Percentiles rank a stretch among this genome's conserved stretches.
phyloP scores from a whole-genome alignment of 2,329 filamentous ascomycete genomes.

The Aureobasidium sp. region DNA sequence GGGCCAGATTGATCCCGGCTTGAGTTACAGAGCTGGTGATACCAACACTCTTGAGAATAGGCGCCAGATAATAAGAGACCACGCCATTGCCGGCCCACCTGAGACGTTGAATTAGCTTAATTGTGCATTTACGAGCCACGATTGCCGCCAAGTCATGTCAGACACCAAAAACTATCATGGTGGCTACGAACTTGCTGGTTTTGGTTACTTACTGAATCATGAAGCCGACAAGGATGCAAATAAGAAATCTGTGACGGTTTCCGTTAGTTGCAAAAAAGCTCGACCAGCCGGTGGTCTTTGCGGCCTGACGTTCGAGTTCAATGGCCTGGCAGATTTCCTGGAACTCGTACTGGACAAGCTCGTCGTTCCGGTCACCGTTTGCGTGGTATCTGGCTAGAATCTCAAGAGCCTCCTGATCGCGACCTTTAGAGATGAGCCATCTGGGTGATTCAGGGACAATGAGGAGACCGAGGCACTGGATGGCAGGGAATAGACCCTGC shows the following conservation, averaged over 20 bases:
- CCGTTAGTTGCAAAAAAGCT: conserved; percentile 27
- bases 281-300: conserved; percentile 38
- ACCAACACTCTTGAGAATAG: conserved; percentile 39
- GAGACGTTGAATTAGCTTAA: no score
- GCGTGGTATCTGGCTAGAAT: conserved; percentile 49
- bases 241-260: conserved; percentile 44
- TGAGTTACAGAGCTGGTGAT: conserved; percentile 39
- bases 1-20: conserved; percentile 41
- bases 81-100: conserved; percentile 43
- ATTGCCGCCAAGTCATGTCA: no score
- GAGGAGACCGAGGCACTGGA: conserved; percentile 28
- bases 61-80: conserved; percentile 31
- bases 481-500: conserved; percentile 28
- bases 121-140: no score
- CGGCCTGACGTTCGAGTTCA: conserved; percentile 59
- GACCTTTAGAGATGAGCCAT: conserved; percentile 29
- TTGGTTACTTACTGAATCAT: no score
- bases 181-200: no score
- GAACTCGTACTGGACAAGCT: conserved; percentile 66
- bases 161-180: no score
- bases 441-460: conserved; percentile 31
- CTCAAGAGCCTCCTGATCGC: conserved; percentile 30
- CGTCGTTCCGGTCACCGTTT: conserved; percentile 49
- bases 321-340: conserved; percentile 66
- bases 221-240: conserved; percentile 41